phyloP scores from a whole-genome alignment of 202 grass and related monocot genomes.

The Tripidium arundinaceum region DNA sequence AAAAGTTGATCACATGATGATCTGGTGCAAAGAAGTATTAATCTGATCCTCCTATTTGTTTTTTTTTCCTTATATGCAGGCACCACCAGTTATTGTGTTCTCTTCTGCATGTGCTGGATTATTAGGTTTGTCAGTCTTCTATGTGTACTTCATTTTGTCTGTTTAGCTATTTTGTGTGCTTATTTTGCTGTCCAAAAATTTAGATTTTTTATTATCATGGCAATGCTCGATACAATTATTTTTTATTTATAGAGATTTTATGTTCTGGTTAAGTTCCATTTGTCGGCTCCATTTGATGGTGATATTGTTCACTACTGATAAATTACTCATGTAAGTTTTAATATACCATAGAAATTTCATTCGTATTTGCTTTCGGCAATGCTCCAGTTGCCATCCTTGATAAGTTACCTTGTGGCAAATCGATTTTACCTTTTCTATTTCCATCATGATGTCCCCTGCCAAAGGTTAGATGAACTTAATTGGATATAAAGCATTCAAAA shows the following conservation, averaged over 20 bases:
- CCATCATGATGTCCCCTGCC: background rate
- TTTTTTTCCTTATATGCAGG: conserved; percentile 34
- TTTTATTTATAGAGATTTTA: background rate
- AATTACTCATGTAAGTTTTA: background rate
- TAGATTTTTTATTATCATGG: background rate
- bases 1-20: background rate
- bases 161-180: background rate
- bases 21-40: background rate
- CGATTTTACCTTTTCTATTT: background rate
- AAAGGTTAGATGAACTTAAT: no score
- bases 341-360: background rate
- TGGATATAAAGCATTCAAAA: background rate
- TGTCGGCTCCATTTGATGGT: background rate
- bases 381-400: background rate
- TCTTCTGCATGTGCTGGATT: conserved; percentile 98
- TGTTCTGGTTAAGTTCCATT: background rate
- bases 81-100: conserved; percentile 85
- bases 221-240: background rate
- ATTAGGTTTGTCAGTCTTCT: conserved; percentile 49
- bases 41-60: background rate
- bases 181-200: background rate
- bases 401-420: background rate
- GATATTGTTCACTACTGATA: background rate
- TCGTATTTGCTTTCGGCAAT: background rate
- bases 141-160: background rate